Conservation (phyloP, 257 asterid genomes). For the Gentiana dahurica region DNA sequence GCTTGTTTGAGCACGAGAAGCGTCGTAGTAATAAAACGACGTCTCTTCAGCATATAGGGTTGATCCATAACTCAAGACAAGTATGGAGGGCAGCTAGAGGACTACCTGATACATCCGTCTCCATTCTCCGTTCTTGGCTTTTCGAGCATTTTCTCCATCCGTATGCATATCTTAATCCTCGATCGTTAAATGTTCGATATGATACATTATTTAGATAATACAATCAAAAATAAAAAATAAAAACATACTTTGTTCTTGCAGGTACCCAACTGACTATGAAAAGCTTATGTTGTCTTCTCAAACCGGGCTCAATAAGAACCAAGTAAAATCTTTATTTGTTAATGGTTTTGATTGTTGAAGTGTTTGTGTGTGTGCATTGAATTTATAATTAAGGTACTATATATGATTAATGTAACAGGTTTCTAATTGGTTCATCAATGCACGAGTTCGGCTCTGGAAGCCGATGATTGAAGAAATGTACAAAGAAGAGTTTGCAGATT, state of each 20-base stretch:
- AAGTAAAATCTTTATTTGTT: conserved; percentile 27
- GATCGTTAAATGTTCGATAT: too few relatives aligned
- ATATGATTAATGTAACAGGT: conserved; percentile 27
- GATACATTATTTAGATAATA: too few relatives aligned
- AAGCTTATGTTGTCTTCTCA: conserved; percentile 83
- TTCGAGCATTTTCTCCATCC: conserved; percentile 94
- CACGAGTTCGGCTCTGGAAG: conserved; percentile 88
- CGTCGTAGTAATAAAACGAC: conserved; percentile 17
- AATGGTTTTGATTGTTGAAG: neutral
- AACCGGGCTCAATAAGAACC: conserved; percentile 89
- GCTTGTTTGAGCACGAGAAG: conserved; percentile 44
- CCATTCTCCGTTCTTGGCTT: conserved; percentile 88
- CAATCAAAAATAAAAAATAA: too few relatives aligned
- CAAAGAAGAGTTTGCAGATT: conserved; percentile 67
- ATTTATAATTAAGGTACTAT: neutral
- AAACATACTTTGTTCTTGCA: conserved; percentile 10
- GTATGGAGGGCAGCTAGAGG: conserved; percentile 86
- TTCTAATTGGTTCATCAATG: conserved; percentile 87
- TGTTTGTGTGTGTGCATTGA: neutral
- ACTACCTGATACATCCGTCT: conserved; percentile 70
- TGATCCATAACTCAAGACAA: conserved; percentile 40
- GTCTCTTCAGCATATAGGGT: conserved; percentile 48
- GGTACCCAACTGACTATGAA: conserved; percentile 85
- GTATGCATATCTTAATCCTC: conserved; percentile 24
- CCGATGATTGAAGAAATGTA: conserved; percentile 97